Evolutionary conservation across 2,329 filamentous ascomycete species (phyloP).

Genomic region (Alternaria ventricosa): DNA sequence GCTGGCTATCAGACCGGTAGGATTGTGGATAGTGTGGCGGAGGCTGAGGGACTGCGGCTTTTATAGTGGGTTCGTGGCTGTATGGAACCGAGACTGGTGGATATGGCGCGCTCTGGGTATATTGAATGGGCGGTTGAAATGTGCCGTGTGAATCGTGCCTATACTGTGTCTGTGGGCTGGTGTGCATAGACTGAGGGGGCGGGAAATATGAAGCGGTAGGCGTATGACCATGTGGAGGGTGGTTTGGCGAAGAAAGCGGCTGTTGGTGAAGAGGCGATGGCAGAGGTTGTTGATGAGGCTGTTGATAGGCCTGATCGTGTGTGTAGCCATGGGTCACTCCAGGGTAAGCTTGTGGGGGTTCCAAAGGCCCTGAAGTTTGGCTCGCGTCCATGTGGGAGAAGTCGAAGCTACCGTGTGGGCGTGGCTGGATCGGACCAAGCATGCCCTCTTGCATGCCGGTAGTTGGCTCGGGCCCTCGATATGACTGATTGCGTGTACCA

Average conservation of each 20-base stretch:
- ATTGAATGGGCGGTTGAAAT: slow-evolving; percentile 31
- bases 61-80: slow-evolving; percentile 25
- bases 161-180: slow-evolving; percentile 31
- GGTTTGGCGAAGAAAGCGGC: slow-evolving; percentile 33
- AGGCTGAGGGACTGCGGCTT: slow-evolving; percentile 28
- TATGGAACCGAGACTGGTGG: slow-evolving; percentile 37
- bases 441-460: slow-evolving; percentile 26
- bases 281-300: slow-evolving; percentile 40
- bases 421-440: slow-evolving; percentile 38
- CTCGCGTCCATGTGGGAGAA: slow-evolving; percentile 30
- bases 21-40: slow-evolving; percentile 32
- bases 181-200: slow-evolving; percentile 37
- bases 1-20: slow-evolving; percentile 25
- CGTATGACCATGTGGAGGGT: slow-evolving; percentile 37
- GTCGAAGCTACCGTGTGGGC: slow-evolving; percentile 35
- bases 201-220: slow-evolving; percentile 42
- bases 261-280: slow-evolving; percentile 42
- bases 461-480: slow-evolving; percentile 17
- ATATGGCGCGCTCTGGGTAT: slow-evolving; percentile 30
- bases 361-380: slow-evolving; percentile 12
- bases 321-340: slow-evolving; percentile 25
- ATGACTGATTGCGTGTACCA: slow-evolving; percentile 35
- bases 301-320: slow-evolving; percentile 36
- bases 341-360: slow-evolving; percentile 22
- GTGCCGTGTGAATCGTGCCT: slow-evolving; percentile 22